Base-by-base conservation (phyloP, 371 early-diverging fungal genomes). In the Mucor saturninus region DNA sequence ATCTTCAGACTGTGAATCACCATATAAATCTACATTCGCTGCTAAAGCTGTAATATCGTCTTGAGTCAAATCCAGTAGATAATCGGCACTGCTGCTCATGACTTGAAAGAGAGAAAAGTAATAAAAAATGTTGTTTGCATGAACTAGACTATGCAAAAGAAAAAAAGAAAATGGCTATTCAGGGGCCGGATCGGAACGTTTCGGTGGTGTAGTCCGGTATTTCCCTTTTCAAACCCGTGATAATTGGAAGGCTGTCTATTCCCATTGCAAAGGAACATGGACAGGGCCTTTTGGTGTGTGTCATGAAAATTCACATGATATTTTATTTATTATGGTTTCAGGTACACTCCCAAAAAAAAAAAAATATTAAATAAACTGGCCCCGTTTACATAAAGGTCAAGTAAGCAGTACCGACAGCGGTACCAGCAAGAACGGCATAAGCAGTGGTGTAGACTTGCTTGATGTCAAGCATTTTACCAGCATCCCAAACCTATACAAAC, bases 381-480 rank as follows among this genome's bases (percentile, higher is more conserved):
- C 21, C 35, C 8, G 35, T 35, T 81, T 80, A 90, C 65, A 88
- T 71, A 60, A 81, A 69, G 51, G 83, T 79, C 67, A 91, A 71
- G 63, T 80, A 83, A 30, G 80, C 69, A 31, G 91, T 77, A 62
- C 83, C 76, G 62, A 85, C 75, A 51, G 81, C 78, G 5, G 91
- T 85, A 42, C 84, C 80, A 54, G 82, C 93, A 15, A 94, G 57
- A 46, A 91, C 94, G 29, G 78, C 81, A 63, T 93, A 95, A 43
- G 96, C 98, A 7, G 94, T 89, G 13, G 72, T 70, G 74, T 91
- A 90, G 11, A 98, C 96, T 35, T 86, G 87, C 81, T 91, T 87
- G 62, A 94, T 70, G 58, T 81, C 86, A 61, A 96, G 75, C 31
- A 70, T 74, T 61, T 77, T 76, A 30, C 84, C 85, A 48, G 88